phyloP scores from a whole-genome alignment of 2,329 filamentous ascomycete genomes.

The Apiospora pterosperma region DNA sequence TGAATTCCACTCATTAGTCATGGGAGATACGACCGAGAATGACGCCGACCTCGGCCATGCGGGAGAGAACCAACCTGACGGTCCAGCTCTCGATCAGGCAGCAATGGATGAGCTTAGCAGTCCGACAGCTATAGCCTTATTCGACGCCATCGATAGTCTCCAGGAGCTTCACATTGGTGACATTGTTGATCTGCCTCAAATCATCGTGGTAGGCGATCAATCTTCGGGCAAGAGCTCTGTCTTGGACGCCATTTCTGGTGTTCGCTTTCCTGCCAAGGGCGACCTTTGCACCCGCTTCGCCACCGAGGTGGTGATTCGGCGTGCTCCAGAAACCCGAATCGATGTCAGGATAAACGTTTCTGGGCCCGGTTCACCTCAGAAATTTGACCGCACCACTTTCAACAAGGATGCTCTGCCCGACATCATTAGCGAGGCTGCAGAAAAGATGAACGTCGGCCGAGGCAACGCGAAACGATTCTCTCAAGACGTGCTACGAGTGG shows the following conservation, averaged over 20 bases:
- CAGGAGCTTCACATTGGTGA: conserved; percentile 30
- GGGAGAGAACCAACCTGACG: not conserved
- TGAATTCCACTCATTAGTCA: not conserved
- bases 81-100: not conserved
- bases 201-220: conserved; percentile 51
- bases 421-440: not conserved
- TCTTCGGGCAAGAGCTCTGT: conserved; percentile 55
- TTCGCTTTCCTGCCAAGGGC: conserved; percentile 47
- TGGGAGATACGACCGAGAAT: not conserved
- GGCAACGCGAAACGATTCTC: conserved; percentile 30
- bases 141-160: conserved; percentile 14
- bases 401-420: not conserved
- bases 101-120: not conserved
- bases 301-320: not conserved
- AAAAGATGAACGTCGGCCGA: not conserved
- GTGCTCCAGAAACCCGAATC: not conserved
- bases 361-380: not conserved
- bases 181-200: conserved; percentile 30
- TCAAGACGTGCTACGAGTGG: conserved; percentile 42
- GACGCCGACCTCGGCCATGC: not conserved
- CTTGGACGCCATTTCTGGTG: conserved; percentile 49
- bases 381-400: not conserved
- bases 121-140: not conserved
- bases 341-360: not conserved
- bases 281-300: not conserved